These are phyloP conservation scores for Globisporangium alternatum DNA, from an alignment of 352 stramenopile genomes.

Conservation along the genomic window DNA sequence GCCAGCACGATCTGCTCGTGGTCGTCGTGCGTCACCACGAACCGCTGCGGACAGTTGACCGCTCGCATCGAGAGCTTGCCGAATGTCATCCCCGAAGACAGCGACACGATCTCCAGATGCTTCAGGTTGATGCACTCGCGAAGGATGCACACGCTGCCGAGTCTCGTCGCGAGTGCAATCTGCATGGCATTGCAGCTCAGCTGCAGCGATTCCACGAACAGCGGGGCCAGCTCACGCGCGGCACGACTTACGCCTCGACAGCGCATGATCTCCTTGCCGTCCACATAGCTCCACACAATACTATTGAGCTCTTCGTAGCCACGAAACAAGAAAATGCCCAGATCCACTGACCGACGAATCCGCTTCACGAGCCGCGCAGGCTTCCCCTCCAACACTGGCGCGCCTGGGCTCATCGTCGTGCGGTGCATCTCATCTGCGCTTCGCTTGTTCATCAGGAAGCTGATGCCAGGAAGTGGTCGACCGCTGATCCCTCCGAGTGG, in stretches of 20 bases:
- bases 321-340: constrained; percentile 57
- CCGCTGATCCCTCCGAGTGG: constrained; percentile 3
- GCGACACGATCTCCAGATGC: constrained; percentile 73
- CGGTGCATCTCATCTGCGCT: constrained; percentile 35
- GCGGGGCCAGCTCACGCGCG: constrained; percentile 38
- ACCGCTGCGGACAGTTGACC: constrained; percentile 80
- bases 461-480: constrained; percentile 28
- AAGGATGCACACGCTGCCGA: constrained; percentile 37
- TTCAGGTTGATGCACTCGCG: constrained; percentile 62
- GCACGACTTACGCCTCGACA: constrained; percentile 51
- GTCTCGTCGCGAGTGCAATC: constrained; percentile 45
- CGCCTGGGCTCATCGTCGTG: constrained; percentile 23
- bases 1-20: constrained; percentile 83
- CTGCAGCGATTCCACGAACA: constrained; percentile 72
- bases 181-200: constrained; percentile 79
- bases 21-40: constrained; percentile 85
- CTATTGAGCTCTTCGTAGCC: constrained; percentile 66
- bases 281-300: constrained; percentile 78
- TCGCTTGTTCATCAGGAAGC: constrained; percentile 38
- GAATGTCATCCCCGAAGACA: constrained; percentile 80
- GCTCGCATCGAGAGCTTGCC: constrained; percentile 83
- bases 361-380: constrained; percentile 14
- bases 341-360: constrained; percentile 12
- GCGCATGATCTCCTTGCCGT: constrained; percentile 77
- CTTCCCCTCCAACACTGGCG: constrained; percentile 24